Conservation (phyloP, 179 eudicot species). For the Pouteria campechiana region DNA sequence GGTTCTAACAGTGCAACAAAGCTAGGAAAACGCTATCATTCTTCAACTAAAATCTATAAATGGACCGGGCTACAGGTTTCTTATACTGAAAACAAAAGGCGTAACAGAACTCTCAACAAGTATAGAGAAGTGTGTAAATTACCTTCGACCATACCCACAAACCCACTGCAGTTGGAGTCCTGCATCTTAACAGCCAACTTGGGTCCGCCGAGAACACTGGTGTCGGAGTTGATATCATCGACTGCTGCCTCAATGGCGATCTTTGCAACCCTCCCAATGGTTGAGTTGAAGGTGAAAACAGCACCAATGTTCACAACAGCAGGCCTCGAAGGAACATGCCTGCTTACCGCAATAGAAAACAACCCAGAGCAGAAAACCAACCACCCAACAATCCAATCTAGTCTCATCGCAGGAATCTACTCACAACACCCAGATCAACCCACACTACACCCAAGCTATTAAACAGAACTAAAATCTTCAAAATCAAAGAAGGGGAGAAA, state of each 20-base stretch:
- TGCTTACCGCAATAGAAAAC: constrained; percentile 25
- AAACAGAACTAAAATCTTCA: too few species aligned
- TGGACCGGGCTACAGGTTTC: too few species aligned
- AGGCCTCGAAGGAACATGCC: constrained; percentile 50
- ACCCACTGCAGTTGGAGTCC: constrained; percentile 73
- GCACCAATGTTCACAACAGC: constrained; percentile 72
- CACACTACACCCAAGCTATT: too few species aligned
- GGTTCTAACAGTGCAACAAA: not conserved
- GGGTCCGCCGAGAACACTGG: constrained; percentile 42
- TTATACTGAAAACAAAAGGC: too few species aligned
- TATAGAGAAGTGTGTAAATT: constrained; percentile 5
- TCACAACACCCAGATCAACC: too few species aligned
- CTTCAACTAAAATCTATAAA: not conserved
- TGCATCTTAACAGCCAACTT: constrained; percentile 36
- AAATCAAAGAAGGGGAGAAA: too few species aligned
- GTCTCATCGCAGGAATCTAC: too few species aligned
- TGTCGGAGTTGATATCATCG: constrained; percentile 61
- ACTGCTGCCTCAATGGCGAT: constrained; percentile 81
- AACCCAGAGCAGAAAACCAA: constrained; percentile 21
- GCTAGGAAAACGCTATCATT: not conserved
- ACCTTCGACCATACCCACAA: constrained; percentile 90
- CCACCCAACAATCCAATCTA: constrained; percentile 21
- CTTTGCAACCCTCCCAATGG: constrained; percentile 79
- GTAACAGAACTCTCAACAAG: not conserved
- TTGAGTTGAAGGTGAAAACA: constrained; percentile 70